phyloP scores from a whole-genome alignment of 306 rosid genomes.

The Vachellia collinsii region DNA sequence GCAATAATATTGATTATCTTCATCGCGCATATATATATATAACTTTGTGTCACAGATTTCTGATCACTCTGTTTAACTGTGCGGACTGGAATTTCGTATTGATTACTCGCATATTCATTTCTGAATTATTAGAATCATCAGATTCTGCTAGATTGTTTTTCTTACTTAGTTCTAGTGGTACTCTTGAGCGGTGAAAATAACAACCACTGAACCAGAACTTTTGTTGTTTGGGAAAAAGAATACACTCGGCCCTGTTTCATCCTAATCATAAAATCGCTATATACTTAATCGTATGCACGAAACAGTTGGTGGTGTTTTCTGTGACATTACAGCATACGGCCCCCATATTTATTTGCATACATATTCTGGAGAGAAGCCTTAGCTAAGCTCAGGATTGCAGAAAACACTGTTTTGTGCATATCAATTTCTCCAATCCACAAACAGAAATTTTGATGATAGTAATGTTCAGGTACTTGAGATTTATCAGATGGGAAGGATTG shows the following conservation, averaged over 20 bases:
- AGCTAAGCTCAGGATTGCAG: neutral
- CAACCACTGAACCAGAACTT: neutral
- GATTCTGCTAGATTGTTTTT: neutral
- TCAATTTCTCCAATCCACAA: neutral
- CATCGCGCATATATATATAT: neutral
- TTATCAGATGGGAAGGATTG: neutral
- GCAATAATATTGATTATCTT: neutral
- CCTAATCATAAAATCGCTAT: neutral
- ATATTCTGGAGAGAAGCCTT: neutral
- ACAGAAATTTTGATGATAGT: neutral
- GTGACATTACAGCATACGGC: neutral
- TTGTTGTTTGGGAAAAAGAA: neutral
- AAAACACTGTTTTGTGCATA: neutral
- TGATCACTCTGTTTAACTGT: neutral
- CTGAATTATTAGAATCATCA: neutral
- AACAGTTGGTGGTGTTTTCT: neutral
- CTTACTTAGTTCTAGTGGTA: neutral
- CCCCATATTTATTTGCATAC: neutral
- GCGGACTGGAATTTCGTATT: neutral
- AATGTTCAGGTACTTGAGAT: neutral
- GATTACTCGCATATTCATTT: neutral
- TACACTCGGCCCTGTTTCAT: neutral
- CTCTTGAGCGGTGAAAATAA: neutral
- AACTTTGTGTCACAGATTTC: neutral
- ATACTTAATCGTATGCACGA: constrained; percentile 23